Evolutionary conservation across 352 stramenopile species (phyloP).

Genomic region (Paralagenidium karlingii): DNA sequence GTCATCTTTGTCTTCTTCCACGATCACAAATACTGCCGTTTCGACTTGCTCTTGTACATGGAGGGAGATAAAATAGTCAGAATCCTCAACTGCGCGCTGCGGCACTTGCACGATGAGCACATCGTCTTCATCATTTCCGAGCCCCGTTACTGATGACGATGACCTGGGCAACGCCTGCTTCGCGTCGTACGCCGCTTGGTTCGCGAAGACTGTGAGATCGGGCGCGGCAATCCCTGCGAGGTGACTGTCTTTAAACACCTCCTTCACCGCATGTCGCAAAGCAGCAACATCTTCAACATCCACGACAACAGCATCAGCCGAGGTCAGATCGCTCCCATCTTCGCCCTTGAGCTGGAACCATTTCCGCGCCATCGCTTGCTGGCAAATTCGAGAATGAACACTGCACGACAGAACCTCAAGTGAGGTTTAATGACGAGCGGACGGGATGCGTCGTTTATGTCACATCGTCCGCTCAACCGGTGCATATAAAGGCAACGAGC

Average conservation of each 20-base stretch:
- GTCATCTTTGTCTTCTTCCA: no score
- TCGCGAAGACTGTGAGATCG: slow-evolving; percentile 6
- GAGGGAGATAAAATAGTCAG: no score
- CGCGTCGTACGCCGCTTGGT: no score
- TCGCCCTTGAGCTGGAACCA: slow-evolving; percentile 7
- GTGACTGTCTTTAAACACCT: not conserved
- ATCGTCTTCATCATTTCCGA: no score
- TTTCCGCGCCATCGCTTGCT: slow-evolving; percentile 4
- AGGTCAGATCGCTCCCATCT: slow-evolving; percentile 2
- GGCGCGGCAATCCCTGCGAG: not conserved
- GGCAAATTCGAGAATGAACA: slow-evolving; percentile 6
- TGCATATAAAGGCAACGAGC: no score
- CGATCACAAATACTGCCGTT: no score
- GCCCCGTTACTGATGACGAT: no score
- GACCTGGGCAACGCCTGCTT: not conserved
- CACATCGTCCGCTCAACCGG: no score
- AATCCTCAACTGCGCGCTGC: no score
- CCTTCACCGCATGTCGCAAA: slow-evolving; percentile 2
- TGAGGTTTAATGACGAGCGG: no score
- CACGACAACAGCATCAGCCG: slow-evolving; percentile 5
- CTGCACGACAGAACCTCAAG: slow-evolving; percentile 3
- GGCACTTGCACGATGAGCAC: slow-evolving; percentile 1
- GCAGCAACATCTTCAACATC: slow-evolving; percentile 6
- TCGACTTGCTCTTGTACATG: no score
- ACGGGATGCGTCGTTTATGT: no score